Percentiles rank a stretch among this genome's conserved stretches.
Evolutionary conservation across 495 filamentous ascomycete species (phyloP).

Genomic region (Ramalina intermedia): DNA sequence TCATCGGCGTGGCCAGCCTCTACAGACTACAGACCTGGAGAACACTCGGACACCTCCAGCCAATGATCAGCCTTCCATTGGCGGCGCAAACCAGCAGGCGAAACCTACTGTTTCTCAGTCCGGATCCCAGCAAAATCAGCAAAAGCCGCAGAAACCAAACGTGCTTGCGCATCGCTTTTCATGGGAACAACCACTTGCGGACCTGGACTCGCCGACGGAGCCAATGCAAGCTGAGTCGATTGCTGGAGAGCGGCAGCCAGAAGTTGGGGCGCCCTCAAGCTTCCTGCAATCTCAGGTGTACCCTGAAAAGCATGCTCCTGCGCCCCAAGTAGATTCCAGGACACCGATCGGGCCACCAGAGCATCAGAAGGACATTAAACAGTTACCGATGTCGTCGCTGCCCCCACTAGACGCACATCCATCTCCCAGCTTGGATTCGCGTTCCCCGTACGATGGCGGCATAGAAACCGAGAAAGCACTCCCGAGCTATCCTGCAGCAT

Average conservation of each 20-base stretch:
- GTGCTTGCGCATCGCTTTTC: slow-evolving; percentile 31
- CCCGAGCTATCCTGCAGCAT: too few species aligned
- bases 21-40: too few species aligned
- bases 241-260: not conserved
- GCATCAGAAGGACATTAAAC: too few species aligned
- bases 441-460: too few species aligned
- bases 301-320: not conserved
- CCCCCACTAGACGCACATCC: too few species aligned
- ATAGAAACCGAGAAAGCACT: too few species aligned
- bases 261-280: not conserved
- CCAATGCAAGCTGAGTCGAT: not conserved
- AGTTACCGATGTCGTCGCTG: too few species aligned
- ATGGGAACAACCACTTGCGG: slow-evolving; percentile 32
- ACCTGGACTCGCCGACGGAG: slow-evolving; percentile 5
- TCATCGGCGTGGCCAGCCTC: not conserved
- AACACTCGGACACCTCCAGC: too few species aligned
- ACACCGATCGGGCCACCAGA: too few species aligned
- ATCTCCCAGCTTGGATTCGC: too few species aligned
- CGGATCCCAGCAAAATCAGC: slow-evolving; percentile 7
- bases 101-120: slow-evolving; percentile 16
- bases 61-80: too few species aligned
- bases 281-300: slow-evolving; percentile 6
- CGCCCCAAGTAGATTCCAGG: too few species aligned
- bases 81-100: slow-evolving; percentile 33
- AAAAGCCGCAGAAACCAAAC: slow-evolving; percentile 7